Percentiles rank a stretch among this genome's conserved stretches.
Conservation (phyloP, 352 stramenopile genomes). For the Phytophthora cajani region DNA sequence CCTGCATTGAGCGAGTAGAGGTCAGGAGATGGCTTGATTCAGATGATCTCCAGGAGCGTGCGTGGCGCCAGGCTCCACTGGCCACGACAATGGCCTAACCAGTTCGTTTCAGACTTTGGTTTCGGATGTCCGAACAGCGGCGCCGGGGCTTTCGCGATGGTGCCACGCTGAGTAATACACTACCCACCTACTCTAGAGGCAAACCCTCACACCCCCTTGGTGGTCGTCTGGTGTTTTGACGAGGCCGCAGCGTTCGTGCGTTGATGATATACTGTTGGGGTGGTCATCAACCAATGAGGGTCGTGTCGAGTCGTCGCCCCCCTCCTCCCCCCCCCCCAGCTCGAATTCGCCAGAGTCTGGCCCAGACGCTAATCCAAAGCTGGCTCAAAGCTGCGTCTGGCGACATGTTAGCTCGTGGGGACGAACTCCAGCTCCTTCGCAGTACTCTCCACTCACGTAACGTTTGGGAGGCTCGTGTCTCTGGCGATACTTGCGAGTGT, state of each 20-base stretch:
- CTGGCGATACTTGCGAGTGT: not conserved
- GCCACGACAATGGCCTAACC: not conserved
- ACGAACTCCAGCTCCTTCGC: not conserved
- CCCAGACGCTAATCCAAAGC: not conserved
- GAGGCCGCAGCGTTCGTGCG: not conserved
- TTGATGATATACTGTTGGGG: not conserved
- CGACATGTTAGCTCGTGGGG: not conserved
- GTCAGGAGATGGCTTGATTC: conserved; percentile 30
- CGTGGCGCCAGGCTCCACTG: conserved; percentile 9
- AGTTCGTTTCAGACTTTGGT: conserved; percentile 27
- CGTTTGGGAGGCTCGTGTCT: not conserved
- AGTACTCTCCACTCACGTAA: not conserved
- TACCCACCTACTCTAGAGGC: not conserved
- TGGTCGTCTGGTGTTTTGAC: not conserved
- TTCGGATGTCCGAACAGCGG: conserved; percentile 17
- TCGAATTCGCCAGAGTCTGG: not conserved
- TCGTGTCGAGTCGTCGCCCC: not conserved
- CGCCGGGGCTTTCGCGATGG: conserved; percentile 11
- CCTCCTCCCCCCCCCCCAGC: no score
- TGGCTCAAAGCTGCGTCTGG: not conserved
- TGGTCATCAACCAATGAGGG: not conserved
- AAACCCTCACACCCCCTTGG: not conserved
- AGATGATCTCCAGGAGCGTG: conserved; percentile 17
- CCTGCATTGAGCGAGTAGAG: conserved; percentile 9
- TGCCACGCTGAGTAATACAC: conserved; percentile 25